Base-by-base conservation (phyloP, 331 rosid species). In the Rosa hybrid region DNA sequence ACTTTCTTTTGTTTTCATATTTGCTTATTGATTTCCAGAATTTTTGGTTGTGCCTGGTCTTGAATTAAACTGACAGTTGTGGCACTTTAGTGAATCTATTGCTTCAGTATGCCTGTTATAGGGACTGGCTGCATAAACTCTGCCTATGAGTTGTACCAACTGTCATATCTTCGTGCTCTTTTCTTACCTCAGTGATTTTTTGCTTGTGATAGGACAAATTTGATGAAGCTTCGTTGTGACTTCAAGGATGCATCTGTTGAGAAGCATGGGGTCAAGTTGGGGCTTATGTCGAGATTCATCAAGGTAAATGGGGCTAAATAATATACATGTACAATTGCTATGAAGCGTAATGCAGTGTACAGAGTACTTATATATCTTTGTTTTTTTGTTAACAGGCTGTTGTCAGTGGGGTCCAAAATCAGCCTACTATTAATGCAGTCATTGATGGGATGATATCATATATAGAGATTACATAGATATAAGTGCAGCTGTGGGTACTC, bases 161-260 rank as follows among this genome's bases (percentile, higher is more conserved):
- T 65, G 17, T 20, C 42, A 38, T 64, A 30, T 56, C 7, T 68
- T 25, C 45, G 39, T 68, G 25, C 71, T 44, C 50, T 76, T 23
- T 49, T 84, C 70, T 72, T 82, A 11, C 51, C 80, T 84, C 76
- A 73, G 64, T 82, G 73, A 63, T 87, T 60, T 89, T 80, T 83
- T 81, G 78, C 74, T 85, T 75, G 65, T 83, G 65, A 77, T 44
- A 93, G 97, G 98, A 90, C 97, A 75, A 94, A 91, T 80, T 87
- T 91, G 91, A 94, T 94, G 97, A 91, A 90, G 87, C 98, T 94
- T 44, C 92, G 95, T 81, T 86, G 97, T 85, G 98, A 94, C 82
- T 91, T 88, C 81, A 91, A 94, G 86, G 98, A 94, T 84, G 91
- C 90, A 77, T 94, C 91, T 86, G 97, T 86, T 75, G 95, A 94